Evolutionary conservation across 352 stramenopile genomes (phyloP).

Genomic region (Phytophthora tubulina): DNA sequence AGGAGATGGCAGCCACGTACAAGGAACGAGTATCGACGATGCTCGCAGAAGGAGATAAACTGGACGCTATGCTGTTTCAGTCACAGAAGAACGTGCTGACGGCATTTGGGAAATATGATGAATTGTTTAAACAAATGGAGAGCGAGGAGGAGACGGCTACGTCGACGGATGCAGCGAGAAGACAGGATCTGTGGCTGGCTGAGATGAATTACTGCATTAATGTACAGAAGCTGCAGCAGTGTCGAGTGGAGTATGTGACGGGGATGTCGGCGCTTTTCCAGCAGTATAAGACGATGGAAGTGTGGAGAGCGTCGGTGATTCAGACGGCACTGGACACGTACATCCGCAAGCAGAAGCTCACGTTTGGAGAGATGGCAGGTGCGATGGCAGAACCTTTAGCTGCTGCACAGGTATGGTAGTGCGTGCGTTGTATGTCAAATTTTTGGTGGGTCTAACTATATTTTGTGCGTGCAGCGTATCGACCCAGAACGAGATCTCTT

Average conservation of each 20-base stretch:
- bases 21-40: conserved; percentile 65
- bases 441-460: conserved; percentile 4
- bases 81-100: conserved; percentile 68
- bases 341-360: conserved; percentile 83
- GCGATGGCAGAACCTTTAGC: conserved; percentile 75
- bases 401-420: conserved; percentile 58
- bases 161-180: conserved; percentile 13
- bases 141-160: conserved; percentile 20
- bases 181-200: conserved; percentile 74
- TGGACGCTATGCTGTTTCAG: conserved; percentile 65
- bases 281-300: conserved; percentile 86
- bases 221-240: conserved; percentile 72
- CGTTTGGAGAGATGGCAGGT: conserved; percentile 74
- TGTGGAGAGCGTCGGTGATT: conserved; percentile 74
- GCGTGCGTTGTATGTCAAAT: background rate
- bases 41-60: conserved; percentile 60
- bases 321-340: conserved; percentile 84
- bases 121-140: conserved; percentile 73
- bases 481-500: conserved; percentile 82
- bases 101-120: conserved; percentile 67
- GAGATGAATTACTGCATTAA: conserved; percentile 81
- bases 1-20: conserved; percentile 78
- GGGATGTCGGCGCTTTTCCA: conserved; percentile 85
- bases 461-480: conserved; percentile 61
- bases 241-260: conserved; percentile 83